phyloP scores from a whole-genome alignment of 1,284 basidiomycete genomes.

The Anthracocystis walkeri region DNA sequence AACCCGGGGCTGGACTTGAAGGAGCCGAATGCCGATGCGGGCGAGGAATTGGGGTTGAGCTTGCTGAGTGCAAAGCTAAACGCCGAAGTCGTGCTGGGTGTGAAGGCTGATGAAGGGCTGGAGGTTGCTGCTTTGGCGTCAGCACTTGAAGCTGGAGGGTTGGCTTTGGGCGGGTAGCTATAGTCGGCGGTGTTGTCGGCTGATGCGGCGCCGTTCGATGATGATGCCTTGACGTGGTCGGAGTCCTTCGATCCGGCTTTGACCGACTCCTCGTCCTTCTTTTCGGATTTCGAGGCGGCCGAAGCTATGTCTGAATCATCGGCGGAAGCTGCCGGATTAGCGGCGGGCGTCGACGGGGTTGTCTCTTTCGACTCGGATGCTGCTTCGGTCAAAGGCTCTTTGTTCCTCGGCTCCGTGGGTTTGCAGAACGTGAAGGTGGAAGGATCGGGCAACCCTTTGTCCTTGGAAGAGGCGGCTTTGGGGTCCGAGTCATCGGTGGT shows the following conservation, averaged over 20 bases:
- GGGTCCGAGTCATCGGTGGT: slow-evolving; percentile 4
- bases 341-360: not conserved
- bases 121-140: not conserved
- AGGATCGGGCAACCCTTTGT: slow-evolving; percentile 17
- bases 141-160: not conserved
- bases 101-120: not conserved
- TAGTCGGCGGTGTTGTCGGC: slow-evolving; percentile 17
- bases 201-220: slow-evolving; percentile 1
- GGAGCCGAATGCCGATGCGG: slow-evolving; percentile 35
- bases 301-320: slow-evolving; percentile 14
- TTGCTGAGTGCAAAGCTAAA: slow-evolving; percentile 44
- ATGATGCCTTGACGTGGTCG: slow-evolving; percentile 1
- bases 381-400: slow-evolving; percentile 18
- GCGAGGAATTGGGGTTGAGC: slow-evolving; percentile 15
- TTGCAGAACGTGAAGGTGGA: slow-evolving; percentile 35
- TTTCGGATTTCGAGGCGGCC: not conserved
- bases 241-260: slow-evolving; percentile 3
- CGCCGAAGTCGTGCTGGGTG: slow-evolving; percentile 13
- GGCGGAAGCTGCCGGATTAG: slow-evolving; percentile 9
- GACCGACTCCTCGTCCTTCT: slow-evolving; percentile 8
- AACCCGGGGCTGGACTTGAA: slow-evolving; percentile 34
- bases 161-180: slow-evolving; percentile 25
- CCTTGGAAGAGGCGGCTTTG: slow-evolving; percentile 8
- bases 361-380: slow-evolving; percentile 1
- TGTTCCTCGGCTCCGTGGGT: slow-evolving; percentile 35